Evolutionary conservation across 2,329 filamentous ascomycete genomes (phyloP).

Genomic region (Geosmithia putterillii): DNA sequence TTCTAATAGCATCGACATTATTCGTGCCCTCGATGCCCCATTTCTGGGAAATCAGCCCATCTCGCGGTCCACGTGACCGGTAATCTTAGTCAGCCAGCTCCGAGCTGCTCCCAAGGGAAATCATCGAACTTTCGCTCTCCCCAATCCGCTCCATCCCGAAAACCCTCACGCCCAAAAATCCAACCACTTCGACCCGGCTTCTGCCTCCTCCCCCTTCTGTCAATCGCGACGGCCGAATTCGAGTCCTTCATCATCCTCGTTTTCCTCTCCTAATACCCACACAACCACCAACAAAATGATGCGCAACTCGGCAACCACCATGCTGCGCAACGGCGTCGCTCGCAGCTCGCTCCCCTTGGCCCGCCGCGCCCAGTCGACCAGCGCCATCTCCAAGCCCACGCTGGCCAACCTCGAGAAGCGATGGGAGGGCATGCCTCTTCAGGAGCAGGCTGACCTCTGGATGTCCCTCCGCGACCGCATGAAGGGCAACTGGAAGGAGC

Average conservation of each 20-base stretch:
- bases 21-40: not conserved
- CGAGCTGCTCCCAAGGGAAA: constrained; percentile 2
- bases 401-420: constrained; percentile 98
- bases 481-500: constrained; percentile 93
- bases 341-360: constrained; percentile 27
- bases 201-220: not conserved
- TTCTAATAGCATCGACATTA: not conserved
- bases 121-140: constrained; percentile 1
- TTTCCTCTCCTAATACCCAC: not conserved
- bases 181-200: not conserved
- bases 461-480: constrained; percentile 97
- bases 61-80: constrained; percentile 1
- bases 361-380: constrained; percentile 48
- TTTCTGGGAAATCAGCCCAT: constrained; percentile 1
- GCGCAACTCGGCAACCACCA: constrained; percentile 38
- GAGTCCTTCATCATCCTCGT: not conserved
- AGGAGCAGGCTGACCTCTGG: constrained; percentile 99
- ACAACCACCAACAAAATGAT: too few relatives aligned
- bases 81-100: constrained; percentile 4
- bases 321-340: constrained; percentile 37
- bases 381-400: constrained; percentile 95
- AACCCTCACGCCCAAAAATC: constrained; percentile 2
- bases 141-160: constrained; percentile 1
- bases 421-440: constrained; percentile 95
- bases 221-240: not conserved